Evolutionary conservation across 495 filamentous ascomycete species (phyloP), one percentile per base, ranked within the genome.

Genomic region (Chaetomidium leptoderma): DNA sequence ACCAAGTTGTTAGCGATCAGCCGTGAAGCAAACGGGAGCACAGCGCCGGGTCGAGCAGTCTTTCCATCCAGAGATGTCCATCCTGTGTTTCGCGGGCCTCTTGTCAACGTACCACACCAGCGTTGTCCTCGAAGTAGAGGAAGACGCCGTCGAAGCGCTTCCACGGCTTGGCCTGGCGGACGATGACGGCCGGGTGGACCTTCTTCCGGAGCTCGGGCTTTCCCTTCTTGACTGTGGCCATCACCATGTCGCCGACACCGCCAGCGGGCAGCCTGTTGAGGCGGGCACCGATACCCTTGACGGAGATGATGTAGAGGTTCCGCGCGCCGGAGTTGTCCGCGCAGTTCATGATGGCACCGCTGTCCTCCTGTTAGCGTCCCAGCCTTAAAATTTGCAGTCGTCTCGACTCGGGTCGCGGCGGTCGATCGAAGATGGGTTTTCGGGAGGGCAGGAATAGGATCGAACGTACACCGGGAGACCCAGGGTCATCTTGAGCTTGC

Each of bases 401-500:
- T 61, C 21, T 60, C 35, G 30, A 5, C 13, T 29, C 29, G 52
- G 19, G 30, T 21, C 30, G 47, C 17, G 30, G 4, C 21, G 27
- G 11, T 60, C 50, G 57, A 23, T 60, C 43, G 67, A 26, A 14
- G 39, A 39, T 65, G 46, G 62, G 37, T 44, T 48, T 30, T 46
- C 29, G 36, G 45, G 30, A 8, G 13, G 24, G 23, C 32, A n/a
- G 53, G 43, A 24, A 52, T 23, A 51, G 62, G 45, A 53, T 67
- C 55, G 61, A 55, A 90, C 92, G 78, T 92, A 97, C 92, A 91
- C 88, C 76, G 93, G 93, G 70, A 98, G 90, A 96, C 89, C 93
- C 78, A 98, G 90, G 75, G 93, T 96, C 93, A 98, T 98, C 87
- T 96, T 98, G 64, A 98, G 86, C 88, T 98, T 98, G 88, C 95